These are phyloP conservation scores for Boletus tomentosulus DNA, from an alignment of 768 basidiomycete species.

Conservation along the genomic window DNA sequence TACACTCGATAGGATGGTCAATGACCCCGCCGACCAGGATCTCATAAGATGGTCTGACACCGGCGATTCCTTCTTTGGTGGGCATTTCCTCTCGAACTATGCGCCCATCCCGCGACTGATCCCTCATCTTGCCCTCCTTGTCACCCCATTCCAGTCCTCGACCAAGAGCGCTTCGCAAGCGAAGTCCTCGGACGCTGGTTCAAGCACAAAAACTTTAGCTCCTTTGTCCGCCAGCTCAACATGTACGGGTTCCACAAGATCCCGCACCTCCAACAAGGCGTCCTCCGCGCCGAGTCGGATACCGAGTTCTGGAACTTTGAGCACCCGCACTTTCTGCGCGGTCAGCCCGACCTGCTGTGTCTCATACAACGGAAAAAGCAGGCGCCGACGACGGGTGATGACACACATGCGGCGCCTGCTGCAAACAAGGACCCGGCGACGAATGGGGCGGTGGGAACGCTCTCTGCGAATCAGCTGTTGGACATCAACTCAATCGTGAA, in stretches of 20 bases:
- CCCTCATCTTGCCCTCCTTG: background rate
- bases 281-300: constrained; percentile 76
- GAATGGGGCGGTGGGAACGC: constrained; percentile 17
- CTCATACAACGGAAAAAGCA: constrained; percentile 85
- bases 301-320: constrained; percentile 90
- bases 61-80: constrained; percentile 92
- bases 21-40: constrained; percentile 74
- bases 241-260: constrained; percentile 98
- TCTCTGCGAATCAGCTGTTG: constrained; percentile 51
- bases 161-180: constrained; percentile 85
- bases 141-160: constrained; percentile 56
- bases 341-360: constrained; percentile 82
- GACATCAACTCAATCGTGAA: constrained; percentile 78
- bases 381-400: constrained; percentile 33
- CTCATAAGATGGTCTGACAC: constrained; percentile 90
- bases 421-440: constrained; percentile 14
- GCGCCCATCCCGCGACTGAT: background rate
- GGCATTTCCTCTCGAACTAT: constrained; percentile 6
- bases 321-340: constrained; percentile 84
- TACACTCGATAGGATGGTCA: constrained; percentile 70
- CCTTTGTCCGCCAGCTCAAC: constrained; percentile 92
- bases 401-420: constrained; percentile 16
- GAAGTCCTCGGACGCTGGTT: constrained; percentile 93
- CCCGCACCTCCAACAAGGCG: constrained; percentile 93
- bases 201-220: constrained; percentile 96